Evolutionary conservation across 2,329 filamentous ascomycete species (phyloP).

Genomic region (Fonsecaea monophora): DNA sequence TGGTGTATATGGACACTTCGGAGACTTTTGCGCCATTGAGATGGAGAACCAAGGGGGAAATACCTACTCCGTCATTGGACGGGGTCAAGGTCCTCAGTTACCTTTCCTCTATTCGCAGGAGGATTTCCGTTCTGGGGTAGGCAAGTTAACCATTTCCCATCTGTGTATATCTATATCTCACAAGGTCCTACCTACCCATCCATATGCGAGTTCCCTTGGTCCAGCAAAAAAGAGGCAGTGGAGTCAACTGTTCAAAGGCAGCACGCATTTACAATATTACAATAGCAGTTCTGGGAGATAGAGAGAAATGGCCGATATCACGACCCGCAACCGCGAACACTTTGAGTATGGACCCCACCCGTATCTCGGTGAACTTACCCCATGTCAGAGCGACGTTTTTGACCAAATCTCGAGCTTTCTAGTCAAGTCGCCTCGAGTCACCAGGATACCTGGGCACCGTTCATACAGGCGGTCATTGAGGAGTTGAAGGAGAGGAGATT

Average conservation of each 20-base stretch:
- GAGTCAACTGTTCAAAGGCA: neutral
- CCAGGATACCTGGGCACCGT: conserved; percentile 3
- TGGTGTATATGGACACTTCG: neutral
- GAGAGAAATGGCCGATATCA: neutral
- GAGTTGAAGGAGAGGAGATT: conserved; percentile 2
- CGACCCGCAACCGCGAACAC: neutral
- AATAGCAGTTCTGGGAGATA: neutral
- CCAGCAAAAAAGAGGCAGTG: neutral
- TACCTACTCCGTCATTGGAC: too few relatives aligned
- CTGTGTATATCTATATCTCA: neutral
- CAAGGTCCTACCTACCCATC: too few relatives aligned
- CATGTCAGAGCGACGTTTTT: neutral
- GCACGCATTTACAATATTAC: neutral
- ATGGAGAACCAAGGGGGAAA: too few relatives aligned
- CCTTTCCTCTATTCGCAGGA: too few relatives aligned
- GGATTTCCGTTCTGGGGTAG: too few relatives aligned
- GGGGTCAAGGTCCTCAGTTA: neutral
- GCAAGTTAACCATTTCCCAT: neutral
- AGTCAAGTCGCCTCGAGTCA: conserved; percentile 7
- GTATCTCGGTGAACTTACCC: neutral
- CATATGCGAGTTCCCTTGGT: too few relatives aligned
- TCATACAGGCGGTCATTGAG: conserved; percentile 1
- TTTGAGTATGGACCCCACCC: neutral
- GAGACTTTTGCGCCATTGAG: neutral
- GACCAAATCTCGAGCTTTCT: neutral